Base-by-base conservation (phyloP, 495 filamentous ascomycete genomes). In the Friedmanniomyces endolithicus region DNA sequence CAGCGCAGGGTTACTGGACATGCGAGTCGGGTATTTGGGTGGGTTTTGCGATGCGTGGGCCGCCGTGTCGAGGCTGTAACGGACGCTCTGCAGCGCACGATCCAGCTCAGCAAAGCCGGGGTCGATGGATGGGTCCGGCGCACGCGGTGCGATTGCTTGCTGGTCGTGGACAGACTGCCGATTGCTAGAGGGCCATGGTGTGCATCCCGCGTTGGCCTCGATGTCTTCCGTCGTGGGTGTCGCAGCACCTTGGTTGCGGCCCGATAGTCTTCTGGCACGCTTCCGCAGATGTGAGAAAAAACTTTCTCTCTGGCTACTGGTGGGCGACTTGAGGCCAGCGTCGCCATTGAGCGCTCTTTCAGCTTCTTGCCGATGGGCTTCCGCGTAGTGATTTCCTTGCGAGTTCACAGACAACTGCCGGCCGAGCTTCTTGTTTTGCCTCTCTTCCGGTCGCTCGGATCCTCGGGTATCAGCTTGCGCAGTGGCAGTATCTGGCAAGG, bases 231-330 rank as follows among this genome's bases (percentile, higher is more conserved):
- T 74, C 19, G 75, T 78, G 11, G 87, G 79, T 27, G 86, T 85
- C 50, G 82, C 76, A 19, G 84, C 81, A 24, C 79, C 77, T 67
- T 90, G 87, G 63, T 90, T 86, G 23, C 88, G 82, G 33, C 92
- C 94, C 31, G 94, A 99, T 24, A 99, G 80, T 60, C 94, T 78
- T 58, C 94, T 81, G 8, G 94, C 94, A 23, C 89, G 82, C 69
- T 99, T 99, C 39, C 94, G 81, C 6, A 99, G 77, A 62, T 99
- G 94, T 8, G 94, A 96, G 69, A 98, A 97, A 72, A 96, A 97
- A 67, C 90, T 85, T 65, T 97, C 92, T 63, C 90, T 90, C 33
- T 86, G 85, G 16, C 73, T 85, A 55, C 76, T 78, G 8, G 71
- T 79, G 24, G 80, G 85, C 55, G 80, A 85, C 46, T 73, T 76